A percentile compares a stretch with the other conserved stretches of the same genome.
These are phyloP conservation scores for Aspergillus wentii DNA, from an alignment of 495 filamentous ascomycete genomes.

Conservation along the genomic window DNA sequence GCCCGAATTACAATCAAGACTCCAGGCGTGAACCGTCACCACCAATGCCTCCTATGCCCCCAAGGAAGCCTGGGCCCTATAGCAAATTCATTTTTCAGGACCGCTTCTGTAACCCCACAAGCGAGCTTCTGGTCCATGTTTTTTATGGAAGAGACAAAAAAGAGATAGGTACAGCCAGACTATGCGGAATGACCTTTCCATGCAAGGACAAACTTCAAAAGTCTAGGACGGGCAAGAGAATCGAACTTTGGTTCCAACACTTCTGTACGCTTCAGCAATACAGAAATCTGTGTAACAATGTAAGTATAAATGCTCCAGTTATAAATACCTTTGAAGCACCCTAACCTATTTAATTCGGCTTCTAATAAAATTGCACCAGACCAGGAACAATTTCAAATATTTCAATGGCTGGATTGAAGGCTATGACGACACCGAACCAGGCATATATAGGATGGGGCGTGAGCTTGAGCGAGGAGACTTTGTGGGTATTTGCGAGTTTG, in stretches of 20 bases:
- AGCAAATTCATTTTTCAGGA: neutral
- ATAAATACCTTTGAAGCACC: neutral
- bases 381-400: slow-evolving; percentile 1
- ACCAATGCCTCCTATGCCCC: slow-evolving; percentile 5
- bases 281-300: slow-evolving; percentile 18
- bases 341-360: neutral
- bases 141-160: slow-evolving; percentile 32
- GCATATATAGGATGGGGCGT: slow-evolving; percentile 21
- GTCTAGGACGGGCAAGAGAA: slow-evolving; percentile 13
- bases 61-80: slow-evolving; percentile 1
- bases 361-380: neutral
- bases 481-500: slow-evolving; percentile 21
- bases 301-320: slow-evolving; percentile 17
- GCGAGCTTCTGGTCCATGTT: slow-evolving; percentile 21
- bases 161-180: slow-evolving; percentile 28
- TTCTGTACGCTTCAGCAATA: slow-evolving; percentile 33
- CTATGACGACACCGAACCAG: slow-evolving; percentile 25
- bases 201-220: slow-evolving; percentile 17
- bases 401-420: slow-evolving; percentile 33
- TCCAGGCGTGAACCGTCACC: neutral
- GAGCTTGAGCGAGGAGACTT: slow-evolving; percentile 17
- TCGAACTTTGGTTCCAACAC: slow-evolving; percentile 38
- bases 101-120: slow-evolving; percentile 14
- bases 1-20: neutral
- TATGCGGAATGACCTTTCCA: slow-evolving; percentile 27